A percentile compares a stretch with the other conserved stretches of the same genome.
Evolutionary conservation across 2,329 filamentous ascomycete species (phyloP).

Genomic region (Tolypocladium nubicola): DNA sequence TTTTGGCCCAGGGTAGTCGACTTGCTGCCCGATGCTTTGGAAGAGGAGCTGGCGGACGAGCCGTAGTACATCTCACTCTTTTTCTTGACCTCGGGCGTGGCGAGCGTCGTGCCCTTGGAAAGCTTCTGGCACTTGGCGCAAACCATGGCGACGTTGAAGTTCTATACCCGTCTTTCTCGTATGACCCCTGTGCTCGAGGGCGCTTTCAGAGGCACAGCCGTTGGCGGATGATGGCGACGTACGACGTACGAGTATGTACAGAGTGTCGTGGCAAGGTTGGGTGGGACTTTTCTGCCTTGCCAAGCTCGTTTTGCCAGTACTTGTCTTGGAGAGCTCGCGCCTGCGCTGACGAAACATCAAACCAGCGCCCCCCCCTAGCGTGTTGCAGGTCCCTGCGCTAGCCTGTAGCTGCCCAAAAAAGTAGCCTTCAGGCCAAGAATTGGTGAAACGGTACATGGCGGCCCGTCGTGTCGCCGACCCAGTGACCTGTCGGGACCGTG

Average conservation of each 20-base stretch:
- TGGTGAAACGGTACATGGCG: neutral
- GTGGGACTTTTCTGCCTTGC: neutral
- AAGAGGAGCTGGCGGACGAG: slow-evolving; percentile 32
- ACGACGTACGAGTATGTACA: neutral
- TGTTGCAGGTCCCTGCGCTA: neutral
- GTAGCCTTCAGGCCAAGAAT: neutral
- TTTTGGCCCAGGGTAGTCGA: slow-evolving; percentile 46
- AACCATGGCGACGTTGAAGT: slow-evolving; percentile 34
- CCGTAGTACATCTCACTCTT: slow-evolving; percentile 58
- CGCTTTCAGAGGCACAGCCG: neutral
- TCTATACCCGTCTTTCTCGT: neutral
- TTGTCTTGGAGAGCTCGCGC: neutral
- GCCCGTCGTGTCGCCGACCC: neutral
- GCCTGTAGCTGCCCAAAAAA: neutral
- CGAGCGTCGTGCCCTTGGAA: slow-evolving; percentile 45
- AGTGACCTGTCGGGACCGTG: neutral
- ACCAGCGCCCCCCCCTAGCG: neutral
- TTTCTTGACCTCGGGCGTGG: slow-evolving; percentile 55
- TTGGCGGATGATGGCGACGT: neutral
- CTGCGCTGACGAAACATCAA: neutral
- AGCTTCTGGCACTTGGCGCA: slow-evolving; percentile 55
- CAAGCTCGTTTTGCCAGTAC: neutral
- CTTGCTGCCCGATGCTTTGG: slow-evolving; percentile 26
- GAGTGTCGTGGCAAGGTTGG: neutral
- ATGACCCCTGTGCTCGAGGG: neutral